Evolutionary conservation across 352 stramenopile species (phyloP).

Genomic region (Pelagophyceae sp.): DNA sequence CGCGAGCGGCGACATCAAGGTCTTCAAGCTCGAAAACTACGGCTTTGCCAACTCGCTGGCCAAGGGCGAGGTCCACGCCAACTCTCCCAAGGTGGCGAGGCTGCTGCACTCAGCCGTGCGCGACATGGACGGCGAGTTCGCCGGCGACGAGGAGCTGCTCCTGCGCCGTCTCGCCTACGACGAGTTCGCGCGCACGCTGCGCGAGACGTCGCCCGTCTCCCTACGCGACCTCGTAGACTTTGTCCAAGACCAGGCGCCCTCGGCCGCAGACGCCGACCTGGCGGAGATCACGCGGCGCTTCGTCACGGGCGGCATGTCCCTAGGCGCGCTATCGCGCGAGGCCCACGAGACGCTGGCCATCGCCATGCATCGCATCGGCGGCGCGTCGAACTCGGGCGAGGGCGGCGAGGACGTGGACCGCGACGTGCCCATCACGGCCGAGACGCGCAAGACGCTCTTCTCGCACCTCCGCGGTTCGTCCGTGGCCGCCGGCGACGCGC

Average conservation of each 20-base stretch:
- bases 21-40: conserved; percentile 65
- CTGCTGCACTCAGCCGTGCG: conserved; percentile 73
- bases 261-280: conserved; percentile 60
- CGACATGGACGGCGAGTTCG: conserved; percentile 33
- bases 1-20: conserved; percentile 33
- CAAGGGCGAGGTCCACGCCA: conserved; percentile 66
- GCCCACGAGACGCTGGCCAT: conserved; percentile 74
- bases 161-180: conserved; percentile 46
- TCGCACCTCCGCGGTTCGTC: conserved; percentile 54
- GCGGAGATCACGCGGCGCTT: conserved; percentile 66
- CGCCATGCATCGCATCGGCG: conserved; percentile 68
- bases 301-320: conserved; percentile 70
- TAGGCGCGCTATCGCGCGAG: conserved; percentile 64
- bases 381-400: conserved; percentile 70
- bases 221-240: conserved; percentile 69
- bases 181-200: conserved; percentile 62
- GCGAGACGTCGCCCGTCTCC: conserved; percentile 54
- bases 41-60: conserved; percentile 67
- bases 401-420: conserved; percentile 55
- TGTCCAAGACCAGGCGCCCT: conserved; percentile 46
- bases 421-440: conserved; percentile 42
- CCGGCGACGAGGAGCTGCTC: neutral
- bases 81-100: conserved; percentile 65
- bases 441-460: conserved; percentile 57
- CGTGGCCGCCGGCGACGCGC: conserved; percentile 63